Conservation (phyloP, 2,329 filamentous ascomycete genomes). For the Xylariaceae sp. region DNA sequence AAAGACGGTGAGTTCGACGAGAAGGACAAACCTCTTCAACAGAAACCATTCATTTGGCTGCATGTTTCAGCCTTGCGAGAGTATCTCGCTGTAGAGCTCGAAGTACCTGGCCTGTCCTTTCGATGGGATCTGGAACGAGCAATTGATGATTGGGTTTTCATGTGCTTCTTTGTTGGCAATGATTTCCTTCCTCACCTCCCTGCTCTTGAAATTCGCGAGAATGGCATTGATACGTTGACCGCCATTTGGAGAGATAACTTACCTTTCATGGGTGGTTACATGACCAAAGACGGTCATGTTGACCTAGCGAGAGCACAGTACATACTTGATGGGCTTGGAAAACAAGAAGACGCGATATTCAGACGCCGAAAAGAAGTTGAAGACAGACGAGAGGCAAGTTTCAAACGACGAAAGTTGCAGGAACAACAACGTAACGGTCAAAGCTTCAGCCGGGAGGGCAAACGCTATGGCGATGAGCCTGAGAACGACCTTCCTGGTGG, state of each 20-base stretch:
- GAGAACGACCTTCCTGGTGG: conserved; percentile 47
- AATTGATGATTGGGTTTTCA: conserved; percentile 97
- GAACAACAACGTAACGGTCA: conserved; percentile 45
- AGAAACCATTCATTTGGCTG: conserved; percentile 98
- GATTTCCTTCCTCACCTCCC: conserved; percentile 96
- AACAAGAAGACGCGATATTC: conserved; percentile 93
- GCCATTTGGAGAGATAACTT: conserved; percentile 97
- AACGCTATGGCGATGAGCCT: conserved; percentile 18
- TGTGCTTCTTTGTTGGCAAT: conserved; percentile 98
- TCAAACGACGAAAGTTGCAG: conserved; percentile 73
- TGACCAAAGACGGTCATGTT: conserved; percentile 92
- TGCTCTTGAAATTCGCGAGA: conserved; percentile 94
- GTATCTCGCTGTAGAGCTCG: conserved; percentile 86
- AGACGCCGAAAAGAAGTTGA: conserved; percentile 80
- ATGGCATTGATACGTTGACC: conserved; percentile 92
- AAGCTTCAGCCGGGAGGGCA: conserved; percentile 31
- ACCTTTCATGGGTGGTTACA: conserved; percentile 86
- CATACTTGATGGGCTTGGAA: conserved; percentile 83
- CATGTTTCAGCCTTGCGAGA: conserved; percentile 89
- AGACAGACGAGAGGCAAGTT: conserved; percentile 73
- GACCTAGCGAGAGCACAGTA: conserved; percentile 81
- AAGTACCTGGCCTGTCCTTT: conserved; percentile 78
- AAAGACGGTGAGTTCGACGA: conserved; percentile 78
- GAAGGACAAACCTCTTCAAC: conserved; percentile 63
- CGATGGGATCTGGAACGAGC: conserved; percentile 90